Conservation (phyloP, 306 rosid species). For the Prunus mume region DNA sequence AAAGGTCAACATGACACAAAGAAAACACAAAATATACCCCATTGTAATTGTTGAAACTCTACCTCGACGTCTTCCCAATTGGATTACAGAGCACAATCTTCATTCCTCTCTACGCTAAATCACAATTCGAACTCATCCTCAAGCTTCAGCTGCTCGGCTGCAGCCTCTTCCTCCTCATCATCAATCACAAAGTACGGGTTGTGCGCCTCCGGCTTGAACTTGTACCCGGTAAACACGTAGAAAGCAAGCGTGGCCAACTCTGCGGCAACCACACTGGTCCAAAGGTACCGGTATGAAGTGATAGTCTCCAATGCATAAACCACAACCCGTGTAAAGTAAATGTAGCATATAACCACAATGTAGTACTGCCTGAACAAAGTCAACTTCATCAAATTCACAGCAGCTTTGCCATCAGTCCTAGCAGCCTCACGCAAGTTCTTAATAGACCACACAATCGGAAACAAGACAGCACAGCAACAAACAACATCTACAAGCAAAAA, state of each 20-base stretch:
- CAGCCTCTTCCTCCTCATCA: slow-evolving; percentile 98
- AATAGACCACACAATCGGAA: slow-evolving; percentile 96
- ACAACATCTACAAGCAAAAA: slow-evolving; percentile 86
- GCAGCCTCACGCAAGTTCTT: slow-evolving; percentile 96
- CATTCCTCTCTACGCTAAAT: slow-evolving; percentile 25
- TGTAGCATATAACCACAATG: slow-evolving; percentile 85
- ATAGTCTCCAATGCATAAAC: slow-evolving; percentile 88
- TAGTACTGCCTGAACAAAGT: slow-evolving; percentile 89
- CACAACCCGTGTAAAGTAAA: slow-evolving; percentile 93
- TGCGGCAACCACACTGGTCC: slow-evolving; percentile 90
- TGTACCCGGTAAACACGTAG: slow-evolving; percentile 77
- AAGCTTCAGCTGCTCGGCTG: slow-evolving; percentile 84
- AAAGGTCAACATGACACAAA: slow-evolving; percentile 22
- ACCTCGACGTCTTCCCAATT: slow-evolving; percentile 32
- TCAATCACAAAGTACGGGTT: slow-evolving; percentile 87
- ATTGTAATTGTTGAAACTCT: slow-evolving; percentile 31
- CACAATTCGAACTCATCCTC: slow-evolving; percentile 93
- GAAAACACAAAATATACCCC: slow-evolving; percentile 42
- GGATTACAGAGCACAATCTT: slow-evolving; percentile 27
- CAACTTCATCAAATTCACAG: slow-evolving; percentile 90
- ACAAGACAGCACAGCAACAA: slow-evolving; percentile 89
- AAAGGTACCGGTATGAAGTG: slow-evolving; percentile 82
- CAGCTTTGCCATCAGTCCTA: slow-evolving; percentile 87
- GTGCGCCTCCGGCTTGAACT: slow-evolving; percentile 93
- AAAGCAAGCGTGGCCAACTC: slow-evolving; percentile 85